Evolutionary conservation across 495 filamentous ascomycete genomes (phyloP), one percentile per base, ranked within the genome.

Genomic region (Lophium mytilinum): DNA sequence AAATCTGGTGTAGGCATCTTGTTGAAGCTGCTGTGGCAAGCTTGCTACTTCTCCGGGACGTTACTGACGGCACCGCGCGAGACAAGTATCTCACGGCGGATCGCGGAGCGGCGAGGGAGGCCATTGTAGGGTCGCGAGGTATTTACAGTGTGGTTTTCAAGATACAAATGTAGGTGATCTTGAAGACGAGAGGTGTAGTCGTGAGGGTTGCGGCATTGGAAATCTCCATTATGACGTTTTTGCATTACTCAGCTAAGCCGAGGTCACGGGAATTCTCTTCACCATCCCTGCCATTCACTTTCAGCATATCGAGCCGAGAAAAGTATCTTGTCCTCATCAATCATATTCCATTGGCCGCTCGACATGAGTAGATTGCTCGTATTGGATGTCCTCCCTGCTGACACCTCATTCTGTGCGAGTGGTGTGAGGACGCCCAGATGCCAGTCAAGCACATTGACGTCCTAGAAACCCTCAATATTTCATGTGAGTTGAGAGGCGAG

Each of bases 1-100:
- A 48, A 11, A n/a, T 24, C n/a, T 66, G 58, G 41, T 56, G 55
- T 14, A 66, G 35, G 37, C 63, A 62, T 60, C 59, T 55, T 36
- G 52, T 57, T 35, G 55, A 56, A 34, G 52, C 45, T n/a, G 24
- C 15, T 19, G 63, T 37, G 47, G 55, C 50, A 30, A 52, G 34
- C 3, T 45, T 53, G n/a, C 37, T 51, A 15, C 48, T 35, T 15
- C 45, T 48, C 45, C 45, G 45, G 14, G 45, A 48, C 0, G 17
- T n/a, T 48, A 48, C 21, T 18, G 53, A 47, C 1, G 58, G 30
- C 4, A 52, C 30, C 9, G 58, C 40, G 19, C 52, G 42, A 6
- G 57, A 55, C 9, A 61, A 43, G 50, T 35, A 49, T 37, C 58
- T 52, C 12, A 45, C 12, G 8, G 55, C 52, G 50, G 37, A 61